Evolutionary conservation across 768 basidiomycete genomes (phyloP).

Genomic region (Astraeus odoratus): DNA sequence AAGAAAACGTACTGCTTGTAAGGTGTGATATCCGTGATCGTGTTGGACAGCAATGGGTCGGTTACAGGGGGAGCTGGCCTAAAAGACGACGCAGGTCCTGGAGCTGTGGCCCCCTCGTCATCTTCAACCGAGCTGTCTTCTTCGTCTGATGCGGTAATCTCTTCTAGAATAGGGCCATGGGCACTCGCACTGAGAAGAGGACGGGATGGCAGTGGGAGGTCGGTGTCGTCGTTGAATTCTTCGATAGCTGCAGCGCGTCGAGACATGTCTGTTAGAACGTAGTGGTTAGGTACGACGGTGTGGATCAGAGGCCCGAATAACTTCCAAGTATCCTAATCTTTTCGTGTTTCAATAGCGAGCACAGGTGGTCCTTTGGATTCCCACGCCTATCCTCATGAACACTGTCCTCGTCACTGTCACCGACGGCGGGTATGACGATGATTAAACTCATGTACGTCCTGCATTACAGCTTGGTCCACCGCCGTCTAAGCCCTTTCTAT

Average conservation of each 20-base stretch:
- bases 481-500: not conserved
- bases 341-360: not conserved
- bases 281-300: not conserved
- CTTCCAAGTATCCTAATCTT: too few relatives aligned
- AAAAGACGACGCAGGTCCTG: constrained; percentile 53
- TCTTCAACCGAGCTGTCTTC: constrained; percentile 30
- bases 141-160: constrained; percentile 53
- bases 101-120: constrained; percentile 26
- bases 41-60: constrained; percentile 25
- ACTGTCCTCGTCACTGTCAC: not conserved
- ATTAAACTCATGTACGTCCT: constrained; percentile 9
- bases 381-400: constrained; percentile 10
- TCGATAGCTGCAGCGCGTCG: constrained; percentile 61
- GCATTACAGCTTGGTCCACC: not conserved
- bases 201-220: constrained; percentile 70
- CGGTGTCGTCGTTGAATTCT: constrained; percentile 94
- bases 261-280: constrained; percentile 41
- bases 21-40: constrained; percentile 68
- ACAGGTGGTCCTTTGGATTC: constrained; percentile 21
- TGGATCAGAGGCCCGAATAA: too few relatives aligned
- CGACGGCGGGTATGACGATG: constrained; percentile 9
- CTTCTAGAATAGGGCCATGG: constrained; percentile 73
- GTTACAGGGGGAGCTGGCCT: constrained; percentile 16
- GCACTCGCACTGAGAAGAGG: constrained; percentile 60
- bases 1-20: constrained; percentile 63